Conservation (phyloP, 2,329 filamentous ascomycete genomes). For the Aureobasidium melanogenum region DNA sequence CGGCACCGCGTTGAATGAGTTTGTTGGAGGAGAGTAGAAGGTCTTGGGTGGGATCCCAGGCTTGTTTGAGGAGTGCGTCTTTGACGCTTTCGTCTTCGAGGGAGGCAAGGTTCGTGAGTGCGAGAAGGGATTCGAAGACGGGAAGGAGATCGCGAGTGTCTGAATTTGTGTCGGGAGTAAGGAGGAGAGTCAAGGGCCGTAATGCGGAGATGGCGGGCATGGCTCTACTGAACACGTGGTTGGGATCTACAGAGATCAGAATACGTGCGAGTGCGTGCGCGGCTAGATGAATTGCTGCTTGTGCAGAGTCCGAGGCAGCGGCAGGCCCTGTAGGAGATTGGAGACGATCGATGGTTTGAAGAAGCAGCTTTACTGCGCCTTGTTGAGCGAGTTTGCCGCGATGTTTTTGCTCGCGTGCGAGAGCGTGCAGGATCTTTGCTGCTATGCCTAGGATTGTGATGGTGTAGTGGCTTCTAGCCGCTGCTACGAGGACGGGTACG, state of each 20-base stretch:
- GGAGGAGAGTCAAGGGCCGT: slow-evolving; percentile 66
- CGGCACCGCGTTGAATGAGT: slow-evolving; percentile 70
- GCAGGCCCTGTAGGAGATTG: slow-evolving; percentile 67
- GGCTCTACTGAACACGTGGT: slow-evolving; percentile 72
- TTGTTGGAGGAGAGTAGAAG: slow-evolving; percentile 67
- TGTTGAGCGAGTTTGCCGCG: slow-evolving; percentile 81
- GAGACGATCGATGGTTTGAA: slow-evolving; percentile 52
- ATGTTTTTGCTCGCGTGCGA: slow-evolving; percentile 65
- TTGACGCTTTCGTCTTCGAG: slow-evolving; percentile 54
- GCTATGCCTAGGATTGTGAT: slow-evolving; percentile 65
- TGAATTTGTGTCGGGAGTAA: slow-evolving; percentile 52
- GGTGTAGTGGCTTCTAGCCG: slow-evolving; percentile 39
- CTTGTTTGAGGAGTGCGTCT: slow-evolving; percentile 60
- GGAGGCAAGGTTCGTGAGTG: slow-evolving; percentile 87
- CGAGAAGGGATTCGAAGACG: slow-evolving; percentile 82
- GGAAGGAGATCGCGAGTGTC: slow-evolving; percentile 70
- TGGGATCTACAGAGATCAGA: slow-evolving; percentile 53
- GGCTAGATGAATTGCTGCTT: background rate
- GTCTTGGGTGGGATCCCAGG: slow-evolving; percentile 74
- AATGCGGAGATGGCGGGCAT: slow-evolving; percentile 70
- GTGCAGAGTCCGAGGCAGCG: slow-evolving; percentile 51
- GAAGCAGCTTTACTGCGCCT: slow-evolving; percentile 78
- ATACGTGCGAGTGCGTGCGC: slow-evolving; percentile 50
- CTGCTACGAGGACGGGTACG: slow-evolving; percentile 64
- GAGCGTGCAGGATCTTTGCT: slow-evolving; percentile 65